Conservation (phyloP, 257 asterid genomes). For the Solanum paucissectum region DNA sequence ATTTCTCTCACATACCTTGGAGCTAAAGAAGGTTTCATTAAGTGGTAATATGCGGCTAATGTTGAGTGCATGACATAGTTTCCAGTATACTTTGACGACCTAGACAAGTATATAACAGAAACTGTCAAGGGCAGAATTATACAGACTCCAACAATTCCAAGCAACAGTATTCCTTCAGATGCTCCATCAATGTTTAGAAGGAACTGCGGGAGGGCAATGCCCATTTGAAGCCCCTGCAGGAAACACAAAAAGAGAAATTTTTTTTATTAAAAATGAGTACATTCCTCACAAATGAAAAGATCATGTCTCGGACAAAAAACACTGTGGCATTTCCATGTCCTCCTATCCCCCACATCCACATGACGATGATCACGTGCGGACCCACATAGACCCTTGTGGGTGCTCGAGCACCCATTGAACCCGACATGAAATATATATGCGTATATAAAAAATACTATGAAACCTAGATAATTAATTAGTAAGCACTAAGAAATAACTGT, state of each 20-base stretch:
- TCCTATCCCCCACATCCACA: neutral
- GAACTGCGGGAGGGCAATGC: constrained; percentile 94
- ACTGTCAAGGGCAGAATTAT: constrained; percentile 79
- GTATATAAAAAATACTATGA: neutral
- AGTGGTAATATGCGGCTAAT: constrained; percentile 76
- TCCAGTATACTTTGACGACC: constrained; percentile 95
- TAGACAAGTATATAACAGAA: constrained; percentile 81
- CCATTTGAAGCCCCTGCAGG: constrained; percentile 88
- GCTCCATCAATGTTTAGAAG: constrained; percentile 89
- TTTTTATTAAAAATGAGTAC: neutral
- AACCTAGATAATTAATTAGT: neutral
- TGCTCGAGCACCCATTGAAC: neutral
- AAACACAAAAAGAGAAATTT: neutral
- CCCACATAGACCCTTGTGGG: neutral
- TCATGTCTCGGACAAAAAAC: neutral
- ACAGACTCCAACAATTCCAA: constrained; percentile 98
- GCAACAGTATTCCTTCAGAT: constrained; percentile 84
- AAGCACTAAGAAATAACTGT: neutral
- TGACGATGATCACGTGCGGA: neutral
- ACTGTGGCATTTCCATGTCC: neutral
- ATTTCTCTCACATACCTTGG: constrained; percentile 53
- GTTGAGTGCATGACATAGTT: constrained; percentile 98
- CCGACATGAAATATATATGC: neutral
- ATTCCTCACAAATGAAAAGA: neutral
- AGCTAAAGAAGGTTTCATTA: constrained; percentile 97